Base-by-base conservation (phyloP, 495 filamentous ascomycete genomes). In the Xylaria castorea region DNA sequence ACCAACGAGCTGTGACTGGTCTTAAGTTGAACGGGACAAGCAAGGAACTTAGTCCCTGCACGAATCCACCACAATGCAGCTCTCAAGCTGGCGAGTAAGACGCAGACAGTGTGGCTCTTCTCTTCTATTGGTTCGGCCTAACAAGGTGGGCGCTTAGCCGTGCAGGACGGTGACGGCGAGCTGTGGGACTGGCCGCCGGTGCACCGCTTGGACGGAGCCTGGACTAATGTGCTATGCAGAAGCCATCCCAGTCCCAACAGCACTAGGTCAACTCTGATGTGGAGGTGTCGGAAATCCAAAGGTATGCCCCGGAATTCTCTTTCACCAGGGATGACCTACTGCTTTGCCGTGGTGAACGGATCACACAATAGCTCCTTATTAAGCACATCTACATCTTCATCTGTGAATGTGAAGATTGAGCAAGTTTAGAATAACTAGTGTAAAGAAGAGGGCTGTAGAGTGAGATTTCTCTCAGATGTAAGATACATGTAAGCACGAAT, bases 101-200 rank as follows among this genome's bases (percentile, higher is more conserved):
- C 25, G 44, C 46, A 64, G 40, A 42, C n/a, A 38, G 22, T 65
- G 60, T 30, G 44, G 44, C 57, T 71, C 44, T 65, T 55, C 60
- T 57, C n/a, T 42, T 6, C 42, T 34, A 71, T 71, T 71, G 69
- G 69, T 5, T 27, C 34, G 25, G 46, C 12, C 30, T 25, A 42
- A 36, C 34, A 34, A 32, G 46, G 48, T 65, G 32, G 60, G 69
- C 69, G 69, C 69, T 71, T 71, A 71, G 42, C 30, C 32, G 25
- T 65, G 61, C 46, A 32, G 68, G 40, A 46, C 58, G 44, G 42
- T 50, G 44, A 71, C 58, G 60, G 60, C 42, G 58, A 42, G 44
- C 32, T 27, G 60, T 71, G 68, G 60, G 68, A 42, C 67, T 44
- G 57, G 30, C 67, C 48, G 67, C 38, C 22, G 42, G 25, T 48